Evolutionary conservation across 164 flowering plant species (phyloP).

Genomic region (Tetracentron sinense): DNA sequence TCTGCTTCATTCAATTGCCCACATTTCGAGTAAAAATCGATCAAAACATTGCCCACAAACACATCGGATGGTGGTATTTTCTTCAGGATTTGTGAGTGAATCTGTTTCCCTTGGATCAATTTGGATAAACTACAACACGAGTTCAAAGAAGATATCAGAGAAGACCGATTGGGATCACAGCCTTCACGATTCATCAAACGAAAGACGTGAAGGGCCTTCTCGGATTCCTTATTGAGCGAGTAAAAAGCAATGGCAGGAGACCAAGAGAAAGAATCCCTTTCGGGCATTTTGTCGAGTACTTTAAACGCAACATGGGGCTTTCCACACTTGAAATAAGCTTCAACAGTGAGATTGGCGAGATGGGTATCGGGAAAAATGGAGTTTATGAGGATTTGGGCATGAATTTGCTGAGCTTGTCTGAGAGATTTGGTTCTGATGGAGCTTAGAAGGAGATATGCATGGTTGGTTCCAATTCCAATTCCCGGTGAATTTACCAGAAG

Average conservation of each 20-base stretch:
- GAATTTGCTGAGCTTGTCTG: constrained; percentile 12
- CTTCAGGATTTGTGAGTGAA: too few relatives aligned
- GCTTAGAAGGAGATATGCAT: constrained; percentile 1
- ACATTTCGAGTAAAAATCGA: constrained; percentile 14
- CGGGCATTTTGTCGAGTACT: too few relatives aligned
- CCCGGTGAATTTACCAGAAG: too few relatives aligned
- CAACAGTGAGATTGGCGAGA: constrained; percentile 11
- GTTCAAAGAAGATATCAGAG: constrained; percentile 9
- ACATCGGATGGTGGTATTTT: constrained; percentile 14
- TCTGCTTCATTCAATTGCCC: constrained; percentile 10
- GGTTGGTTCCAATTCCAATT: background rate
- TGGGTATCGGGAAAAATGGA: constrained; percentile 8
- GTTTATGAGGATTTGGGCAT: constrained; percentile 9
- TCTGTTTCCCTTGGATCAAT: constrained; percentile 11
- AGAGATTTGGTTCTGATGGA: constrained; percentile 8
- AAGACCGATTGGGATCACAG: constrained; percentile 7
- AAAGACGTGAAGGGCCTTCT: constrained; percentile 4
- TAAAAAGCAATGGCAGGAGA: constrained; percentile 8
- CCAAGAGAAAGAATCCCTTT: constrained; percentile 13
- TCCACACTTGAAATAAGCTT: constrained; percentile 6
- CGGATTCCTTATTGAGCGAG: constrained; percentile 8
- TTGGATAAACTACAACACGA: constrained; percentile 5
- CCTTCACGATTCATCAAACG: constrained; percentile 9
- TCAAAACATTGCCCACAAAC: constrained; percentile 13
- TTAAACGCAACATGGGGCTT: constrained; percentile 3